Base-by-base conservation (phyloP, 768 basidiomycete species). In the Suillus alpinus region DNA sequence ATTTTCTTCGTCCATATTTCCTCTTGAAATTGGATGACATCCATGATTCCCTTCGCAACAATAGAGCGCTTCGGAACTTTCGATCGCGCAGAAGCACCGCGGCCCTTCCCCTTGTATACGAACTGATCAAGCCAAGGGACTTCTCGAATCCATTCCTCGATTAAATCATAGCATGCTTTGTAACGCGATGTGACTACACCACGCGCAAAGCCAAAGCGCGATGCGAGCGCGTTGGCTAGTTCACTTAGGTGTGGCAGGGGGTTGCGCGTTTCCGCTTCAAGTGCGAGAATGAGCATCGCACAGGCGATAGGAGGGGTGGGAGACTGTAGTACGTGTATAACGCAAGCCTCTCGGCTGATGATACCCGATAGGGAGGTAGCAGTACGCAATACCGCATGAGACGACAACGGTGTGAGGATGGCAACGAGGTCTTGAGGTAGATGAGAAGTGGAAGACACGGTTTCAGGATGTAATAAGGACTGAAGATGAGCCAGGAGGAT, bases 41-140 rank as follows among this genome's bases (percentile, higher is more conserved):
- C 91, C 61, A 85, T 84, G 57, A 90, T 74, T 4, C 87, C 86
- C 56, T 83, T 82, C 36, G 88, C 87, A 57, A 88, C 85, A 53
- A 89, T 72, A 39, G 78, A 70, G n/a, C 89, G 81, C 69, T 86
- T 87, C 12, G 87, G 74, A 44, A 83, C 74, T 67, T 85, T 87
- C 16, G 87, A 82, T 12, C 86, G 80, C 0, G 86, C 83, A 49
- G 75, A 72, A 26, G 69, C 51, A 43, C 68, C 65, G 29, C 63
- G 68, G 49, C 67, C 69, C 51, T 70, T 73, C 37, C 61, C 63
- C 74, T 80, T 71, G 65, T 61, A 64, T 12, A 77, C 71, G 62
- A 86, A 86, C 50, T 83, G 80, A 62, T 85, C 80, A 12, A 92
- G 76, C 92, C 91, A 94, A 5, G 89, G 88, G 3, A 93, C 78